Evolutionary conservation across 192 early-diverging fungal species (phyloP).

Genomic region (Pilobolus umbonatus): DNA sequence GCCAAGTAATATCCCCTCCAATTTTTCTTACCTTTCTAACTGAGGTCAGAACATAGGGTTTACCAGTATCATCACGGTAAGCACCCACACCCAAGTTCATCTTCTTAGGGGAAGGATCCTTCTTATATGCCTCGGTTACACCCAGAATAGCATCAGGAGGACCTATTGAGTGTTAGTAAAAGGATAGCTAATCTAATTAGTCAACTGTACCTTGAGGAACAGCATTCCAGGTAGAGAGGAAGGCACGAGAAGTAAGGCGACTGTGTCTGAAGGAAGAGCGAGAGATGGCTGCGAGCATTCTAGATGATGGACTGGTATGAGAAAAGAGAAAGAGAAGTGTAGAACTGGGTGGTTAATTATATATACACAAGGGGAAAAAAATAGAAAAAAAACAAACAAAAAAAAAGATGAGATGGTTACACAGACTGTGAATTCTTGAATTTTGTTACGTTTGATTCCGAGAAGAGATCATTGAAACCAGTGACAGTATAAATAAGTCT

Average conservation of each 20-base stretch:
- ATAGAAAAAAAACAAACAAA: too few species aligned
- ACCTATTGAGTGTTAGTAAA: slow-evolving; percentile 30
- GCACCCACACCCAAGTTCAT: slow-evolving; percentile 99
- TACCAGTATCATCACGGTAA: slow-evolving; percentile 89
- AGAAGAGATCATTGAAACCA: too few species aligned
- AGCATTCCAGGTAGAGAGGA: slow-evolving; percentile 50
- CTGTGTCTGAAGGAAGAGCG: slow-evolving; percentile 14
- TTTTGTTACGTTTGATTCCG: too few species aligned
- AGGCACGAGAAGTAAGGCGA: slow-evolving; percentile 24
- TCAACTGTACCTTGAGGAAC: slow-evolving; percentile 50
- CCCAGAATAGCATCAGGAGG: slow-evolving; percentile 80
- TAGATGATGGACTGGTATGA: slow-evolving; percentile 8
- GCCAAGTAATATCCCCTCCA: not conserved
- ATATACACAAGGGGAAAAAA: too few species aligned
- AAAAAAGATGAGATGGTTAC: too few species aligned
- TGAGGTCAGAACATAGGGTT: slow-evolving; percentile 86
- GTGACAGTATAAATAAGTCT: too few species aligned
- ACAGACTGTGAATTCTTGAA: too few species aligned
- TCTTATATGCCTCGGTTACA: slow-evolving; percentile 94
- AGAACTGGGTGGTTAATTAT: too few species aligned
- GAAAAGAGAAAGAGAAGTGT: slow-evolving; percentile 19
- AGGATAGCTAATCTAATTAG: not conserved
- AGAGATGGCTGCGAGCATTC: slow-evolving; percentile 32
- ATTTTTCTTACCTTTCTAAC: slow-evolving; percentile 69
- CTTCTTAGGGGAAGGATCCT: slow-evolving; percentile 84